Conservation (phyloP, 768 basidiomycete species). For the Suillus brevipes region DNA sequence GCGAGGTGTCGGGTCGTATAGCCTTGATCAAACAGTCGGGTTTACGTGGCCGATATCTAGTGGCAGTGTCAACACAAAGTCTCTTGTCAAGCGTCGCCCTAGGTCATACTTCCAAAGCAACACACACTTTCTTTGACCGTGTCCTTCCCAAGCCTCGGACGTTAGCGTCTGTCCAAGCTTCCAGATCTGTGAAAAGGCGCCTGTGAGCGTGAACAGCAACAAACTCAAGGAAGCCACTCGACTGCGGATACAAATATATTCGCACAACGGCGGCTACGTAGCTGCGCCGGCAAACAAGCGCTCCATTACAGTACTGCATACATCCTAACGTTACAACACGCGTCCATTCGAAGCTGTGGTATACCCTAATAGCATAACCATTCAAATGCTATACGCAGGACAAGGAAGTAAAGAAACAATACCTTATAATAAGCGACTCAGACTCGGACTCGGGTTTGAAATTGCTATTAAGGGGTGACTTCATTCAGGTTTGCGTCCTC, state of each 20-base stretch:
- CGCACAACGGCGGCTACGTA: too few species aligned
- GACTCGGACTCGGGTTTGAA: too few species aligned
- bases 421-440: too few species aligned
- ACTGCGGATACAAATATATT: background rate
- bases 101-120: background rate
- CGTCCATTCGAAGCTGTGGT: background rate
- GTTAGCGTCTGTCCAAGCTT: background rate
- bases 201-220: background rate
- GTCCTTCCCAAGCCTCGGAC: background rate
- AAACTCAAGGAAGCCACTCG: background rate
- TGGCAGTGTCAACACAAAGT: background rate
- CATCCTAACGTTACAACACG: background rate
- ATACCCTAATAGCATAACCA: background rate
- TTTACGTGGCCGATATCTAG: background rate
- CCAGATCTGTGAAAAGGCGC: background rate
- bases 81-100: background rate
- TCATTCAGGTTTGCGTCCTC: constrained; percentile 37
- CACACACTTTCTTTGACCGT: background rate
- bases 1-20: background rate
- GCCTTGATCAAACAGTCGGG: background rate
- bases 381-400: background rate
- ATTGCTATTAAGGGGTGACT: constrained; percentile 13
- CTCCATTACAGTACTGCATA: background rate
- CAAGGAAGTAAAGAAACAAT: background rate
- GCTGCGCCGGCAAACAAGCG: background rate